A percentile compares a stretch with the other conserved stretches of the same genome.
Conservation (phyloP, 305 asterid genomes). For the Fraxinus nigra region DNA sequence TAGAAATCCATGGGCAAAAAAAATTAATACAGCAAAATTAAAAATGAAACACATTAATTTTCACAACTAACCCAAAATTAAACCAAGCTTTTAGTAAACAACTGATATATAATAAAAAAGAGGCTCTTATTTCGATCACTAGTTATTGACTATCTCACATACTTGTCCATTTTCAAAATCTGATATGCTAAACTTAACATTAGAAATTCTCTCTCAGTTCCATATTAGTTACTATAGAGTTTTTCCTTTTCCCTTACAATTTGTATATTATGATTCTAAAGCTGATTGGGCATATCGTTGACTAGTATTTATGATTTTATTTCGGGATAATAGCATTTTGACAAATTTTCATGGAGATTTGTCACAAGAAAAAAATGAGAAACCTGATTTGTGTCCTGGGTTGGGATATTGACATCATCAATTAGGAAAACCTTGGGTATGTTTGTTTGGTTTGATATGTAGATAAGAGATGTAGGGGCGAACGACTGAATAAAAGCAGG, state of each 20-base stretch:
- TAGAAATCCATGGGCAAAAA: not conserved
- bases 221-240: not conserved
- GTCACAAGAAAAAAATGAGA: not conserved
- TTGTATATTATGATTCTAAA: not conserved
- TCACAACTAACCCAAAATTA: not conserved
- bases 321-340: not conserved
- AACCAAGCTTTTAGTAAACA: not conserved
- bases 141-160: not conserved
- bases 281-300: not conserved
- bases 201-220: not conserved
- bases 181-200: not conserved
- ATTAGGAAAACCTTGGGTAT: slow-evolving; percentile 80
- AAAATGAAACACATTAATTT: not conserved
- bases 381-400: slow-evolving; percentile 98
- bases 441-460: slow-evolving; percentile 65
- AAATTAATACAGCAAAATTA: not conserved
- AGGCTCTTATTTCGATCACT: not conserved
- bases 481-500: slow-evolving; percentile 91
- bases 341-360: not conserved
- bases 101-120: not conserved
- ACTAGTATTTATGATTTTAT: not conserved
- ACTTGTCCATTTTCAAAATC: not conserved
- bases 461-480: slow-evolving; percentile 81
- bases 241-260: not conserved
- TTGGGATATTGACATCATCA: slow-evolving; percentile 50